These are phyloP conservation scores for Yamadazyma atmosphaerica DNA, from an alignment of 1,139 yeast species.

Conservation along the genomic window DNA sequence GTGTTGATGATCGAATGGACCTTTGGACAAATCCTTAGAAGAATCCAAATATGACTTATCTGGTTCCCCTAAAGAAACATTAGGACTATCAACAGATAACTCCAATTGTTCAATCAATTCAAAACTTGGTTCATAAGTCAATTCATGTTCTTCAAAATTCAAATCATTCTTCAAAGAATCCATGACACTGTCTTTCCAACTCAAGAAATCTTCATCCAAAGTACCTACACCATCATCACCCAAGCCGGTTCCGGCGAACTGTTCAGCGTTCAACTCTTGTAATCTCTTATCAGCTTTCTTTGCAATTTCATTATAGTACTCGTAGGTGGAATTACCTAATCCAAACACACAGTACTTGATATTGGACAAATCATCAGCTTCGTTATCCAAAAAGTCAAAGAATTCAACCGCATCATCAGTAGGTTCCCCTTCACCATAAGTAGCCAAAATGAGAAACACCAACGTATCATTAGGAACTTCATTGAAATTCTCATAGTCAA, in stretches of 20 bases:
- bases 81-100: conserved; percentile 28
- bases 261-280: conserved; percentile 66
- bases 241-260: conserved; percentile 74
- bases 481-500: conserved; percentile 73
- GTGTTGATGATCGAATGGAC: conserved; percentile 82
- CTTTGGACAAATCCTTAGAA: conserved; percentile 48
- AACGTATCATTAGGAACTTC: conserved; percentile 52
- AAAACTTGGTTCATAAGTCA: conserved; percentile 73
- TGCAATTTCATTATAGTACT: conserved; percentile 84
- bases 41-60: conserved; percentile 56
- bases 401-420: conserved; percentile 89
- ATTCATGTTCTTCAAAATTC: conserved; percentile 73
- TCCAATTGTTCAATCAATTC: conserved; percentile 39
- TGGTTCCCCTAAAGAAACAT: conserved; percentile 85
- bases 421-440: conserved; percentile 98
- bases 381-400: conserved; percentile 57
- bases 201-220: conserved; percentile 89
- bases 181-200: conserved; percentile 85
- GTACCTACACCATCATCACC: conserved; percentile 97
- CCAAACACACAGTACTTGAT: conserved; percentile 79
- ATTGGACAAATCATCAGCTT: conserved; percentile 60
- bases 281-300: conserved; percentile 49
- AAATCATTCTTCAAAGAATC: conserved; percentile 66
- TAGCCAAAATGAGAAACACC: conserved; percentile 78
- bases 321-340: conserved; percentile 91